Base-by-base conservation (phyloP, 805 yeast species). In the Starmerella asiatica region DNA sequence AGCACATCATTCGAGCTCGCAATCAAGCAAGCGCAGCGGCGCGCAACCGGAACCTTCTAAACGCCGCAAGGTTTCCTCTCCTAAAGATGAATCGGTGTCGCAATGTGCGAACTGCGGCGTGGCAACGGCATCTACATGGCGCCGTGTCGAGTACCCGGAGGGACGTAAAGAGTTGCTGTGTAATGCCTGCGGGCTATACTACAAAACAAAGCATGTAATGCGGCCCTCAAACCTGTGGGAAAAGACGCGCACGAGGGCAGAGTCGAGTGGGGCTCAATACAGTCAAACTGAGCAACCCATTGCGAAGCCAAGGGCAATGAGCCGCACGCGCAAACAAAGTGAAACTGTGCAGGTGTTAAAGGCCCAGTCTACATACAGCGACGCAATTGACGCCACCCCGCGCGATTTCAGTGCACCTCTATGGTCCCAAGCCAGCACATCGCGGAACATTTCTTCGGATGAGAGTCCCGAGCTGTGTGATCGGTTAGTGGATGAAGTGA, bases 181-280 rank as follows among this genome's bases (percentile, higher is more conserved):
- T 37, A 54, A 54, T 29, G 53, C 61, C n/a, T 57, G 61, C 35
- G 61, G 61, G 5, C 39, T 57, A n/a, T 57, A 55, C 42, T 53
- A 46, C 40, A 40, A 45, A 33, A 40, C 49, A 15, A 54, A 57
- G 37, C 46, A 48, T 20, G 42, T 44, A 20, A 56, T 56, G 60
- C 49, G 61, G 15, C 61, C 61, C 4, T 41, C 44, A n/a, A 38
- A 43, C 29, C 42, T 50, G n/a, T 57, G 61, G 61, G 45, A 40
- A n/a, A 37, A 42, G 18, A 11, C 34, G 17, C 40, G 48, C 16
- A 24, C 36, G 23, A 29, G 29, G 16, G n/a, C 31, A 6, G 31
- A 28, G 26, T 23, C 26, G 26, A 23, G 26, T 11, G 26, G 26
- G 9, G 26, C 9, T 11, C 9, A 7, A 7, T 7, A 11, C 26